Base-by-base conservation (phyloP, 2,329 filamentous ascomycete genomes). In the Alternaria metachromatica region DNA sequence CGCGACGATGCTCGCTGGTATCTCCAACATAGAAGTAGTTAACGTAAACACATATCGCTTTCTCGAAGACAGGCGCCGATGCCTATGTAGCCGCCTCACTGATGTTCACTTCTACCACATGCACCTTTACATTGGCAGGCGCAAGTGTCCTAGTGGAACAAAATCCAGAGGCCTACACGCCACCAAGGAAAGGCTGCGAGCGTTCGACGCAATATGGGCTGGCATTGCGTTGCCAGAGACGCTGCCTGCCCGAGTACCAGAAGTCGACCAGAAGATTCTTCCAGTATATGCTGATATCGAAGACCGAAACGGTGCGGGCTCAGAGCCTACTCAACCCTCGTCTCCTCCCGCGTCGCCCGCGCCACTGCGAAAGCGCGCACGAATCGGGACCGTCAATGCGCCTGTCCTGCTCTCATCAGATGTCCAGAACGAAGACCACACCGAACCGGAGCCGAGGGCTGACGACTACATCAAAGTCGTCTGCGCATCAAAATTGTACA, bases 1-100 rank as follows among this genome's bases (percentile, higher is more conserved):
- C 33, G 4, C 33, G 33, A 5, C 0, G 1, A 5, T 5, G 2
- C 0, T 5, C 33, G 1, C 4, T 5, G 2, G 2, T 9, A 1
- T 9, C 33, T 37, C 33, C 8, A 37, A 0, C 0, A 5, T 37
- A 1, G 7, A 37, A 0, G 33, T n/a, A 37, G 33, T 1, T 9
- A 2, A 9, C 33, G 0, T 37, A 9, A 0, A n/a, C 2, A 5
- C 33, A 5, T 5, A 41, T 41, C 5, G 15, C 37, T 1, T 18
- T 41, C 37, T 3, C 2, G n/a, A 41, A 41, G n/a, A 41, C 37
- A 0, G 37, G 0, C 37, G 37, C 37, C n/a, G 37, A 41, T 18
- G 37, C 2, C 37, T 11, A 2, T 41, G 37, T 41, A 41, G 37
- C 3, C 37, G 2, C 37, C n/a, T 41, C 37, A 0, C n/a, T 41